These are phyloP conservation scores for Juglanconis sp. DNA, from an alignment of 2,329 filamentous ascomycete genomes.

Conservation along the genomic window DNA sequence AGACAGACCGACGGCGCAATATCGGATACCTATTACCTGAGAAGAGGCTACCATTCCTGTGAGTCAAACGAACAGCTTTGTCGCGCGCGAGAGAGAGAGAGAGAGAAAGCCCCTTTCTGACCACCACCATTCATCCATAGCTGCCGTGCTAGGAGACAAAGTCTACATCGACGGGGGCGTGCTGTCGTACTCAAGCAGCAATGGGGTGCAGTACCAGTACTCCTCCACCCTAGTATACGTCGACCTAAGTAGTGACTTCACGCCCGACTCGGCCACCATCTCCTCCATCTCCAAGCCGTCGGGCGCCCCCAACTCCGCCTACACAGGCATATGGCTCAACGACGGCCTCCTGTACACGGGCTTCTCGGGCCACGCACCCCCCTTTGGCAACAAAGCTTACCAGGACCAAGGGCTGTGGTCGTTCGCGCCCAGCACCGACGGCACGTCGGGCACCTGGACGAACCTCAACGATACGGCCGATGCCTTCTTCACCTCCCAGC, in stretches of 20 bases:
- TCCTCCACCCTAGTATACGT: slow-evolving; percentile 15
- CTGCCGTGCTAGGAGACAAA: slow-evolving; percentile 20
- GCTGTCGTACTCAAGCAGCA: slow-evolving; percentile 20
- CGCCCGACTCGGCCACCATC: not conserved
- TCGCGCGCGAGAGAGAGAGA: too few species aligned
- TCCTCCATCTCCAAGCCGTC: slow-evolving; percentile 3
- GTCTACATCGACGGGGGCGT: slow-evolving; percentile 24
- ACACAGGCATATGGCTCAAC: slow-evolving; percentile 5
- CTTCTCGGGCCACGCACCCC: slow-evolving; percentile 1
- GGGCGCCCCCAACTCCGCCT: slow-evolving; percentile 1
- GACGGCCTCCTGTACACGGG: slow-evolving; percentile 3
- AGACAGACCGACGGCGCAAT: slow-evolving; percentile 7
- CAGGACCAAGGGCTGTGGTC: slow-evolving; percentile 9
- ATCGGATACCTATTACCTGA: slow-evolving; percentile 5
- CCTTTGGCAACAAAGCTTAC: not conserved
- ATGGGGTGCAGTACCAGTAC: slow-evolving; percentile 19
- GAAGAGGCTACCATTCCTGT: slow-evolving; percentile 23
- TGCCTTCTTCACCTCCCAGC: not conserved
- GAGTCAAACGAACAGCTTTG: not conserved
- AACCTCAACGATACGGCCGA: slow-evolving; percentile 7
- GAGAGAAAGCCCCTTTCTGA: not conserved
- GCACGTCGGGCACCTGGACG: slow-evolving; percentile 7
- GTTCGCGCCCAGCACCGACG: slow-evolving; percentile 6
- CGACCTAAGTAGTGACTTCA: slow-evolving; percentile 5
- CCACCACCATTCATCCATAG: slow-evolving; percentile 10